phyloP scores from a whole-genome alignment of 2,329 filamentous ascomycete genomes.

The Colletotrichum caudatum region DNA sequence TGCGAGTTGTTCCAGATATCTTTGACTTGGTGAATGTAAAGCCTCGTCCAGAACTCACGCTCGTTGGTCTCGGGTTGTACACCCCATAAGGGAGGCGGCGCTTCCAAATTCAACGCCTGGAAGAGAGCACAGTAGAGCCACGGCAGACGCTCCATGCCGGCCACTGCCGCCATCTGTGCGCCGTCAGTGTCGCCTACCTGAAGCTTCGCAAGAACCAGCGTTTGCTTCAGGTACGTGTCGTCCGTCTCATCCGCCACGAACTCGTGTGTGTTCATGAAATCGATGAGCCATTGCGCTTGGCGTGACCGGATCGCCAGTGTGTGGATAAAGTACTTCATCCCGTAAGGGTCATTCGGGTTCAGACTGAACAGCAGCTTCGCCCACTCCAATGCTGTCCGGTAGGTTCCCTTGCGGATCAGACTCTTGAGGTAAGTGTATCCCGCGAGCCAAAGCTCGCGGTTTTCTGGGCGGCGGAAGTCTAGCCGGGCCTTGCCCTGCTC shows the following conservation, averaged over 20 bases:
- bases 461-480: constrained; percentile 85
- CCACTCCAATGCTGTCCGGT: constrained; percentile 94
- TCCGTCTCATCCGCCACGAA: constrained; percentile 56
- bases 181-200: constrained; percentile 72
- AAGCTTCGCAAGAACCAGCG: constrained; percentile 79
- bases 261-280: constrained; percentile 67
- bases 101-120: constrained; percentile 80
- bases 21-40: constrained; percentile 82
- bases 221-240: constrained; percentile 79
- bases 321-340: constrained; percentile 83
- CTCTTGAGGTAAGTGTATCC: constrained; percentile 90
- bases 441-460: constrained; percentile 92
- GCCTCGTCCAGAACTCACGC: constrained; percentile 73
- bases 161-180: constrained; percentile 73
- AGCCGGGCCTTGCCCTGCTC: constrained; percentile 83
- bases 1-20: constrained; percentile 89
- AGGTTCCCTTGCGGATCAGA: constrained; percentile 90
- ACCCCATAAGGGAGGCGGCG: constrained; percentile 88
- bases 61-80: constrained; percentile 74
- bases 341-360: constrained; percentile 84
- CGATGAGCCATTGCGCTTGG: constrained; percentile 80
- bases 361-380: constrained; percentile 84
- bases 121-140: constrained; percentile 89
- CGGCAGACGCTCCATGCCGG: constrained; percentile 79
- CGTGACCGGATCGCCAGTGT: constrained; percentile 85